A percentile compares a stretch with the other conserved stretches of the same genome.
These are phyloP conservation scores for Metschnikowia peoriensis DNA, from an alignment of 805 yeast species.

Conservation along the genomic window DNA sequence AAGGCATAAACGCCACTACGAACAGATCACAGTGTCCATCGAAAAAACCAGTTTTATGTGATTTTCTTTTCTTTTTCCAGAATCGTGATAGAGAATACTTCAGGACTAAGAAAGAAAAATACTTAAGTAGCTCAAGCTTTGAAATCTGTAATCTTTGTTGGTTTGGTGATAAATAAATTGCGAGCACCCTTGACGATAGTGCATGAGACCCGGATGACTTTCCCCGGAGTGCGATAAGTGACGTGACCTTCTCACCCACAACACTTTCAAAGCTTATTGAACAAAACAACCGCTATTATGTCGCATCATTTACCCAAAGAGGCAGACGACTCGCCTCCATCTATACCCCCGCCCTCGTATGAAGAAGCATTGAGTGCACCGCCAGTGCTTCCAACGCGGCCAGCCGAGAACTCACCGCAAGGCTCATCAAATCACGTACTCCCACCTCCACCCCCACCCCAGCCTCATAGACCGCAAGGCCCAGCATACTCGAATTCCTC, in stretches of 20 bases:
- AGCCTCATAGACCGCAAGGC: conserved; percentile 10
- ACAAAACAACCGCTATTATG: background rate
- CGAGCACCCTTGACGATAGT: too few species aligned
- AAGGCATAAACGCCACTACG: too few species aligned
- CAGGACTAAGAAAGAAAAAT: too few species aligned
- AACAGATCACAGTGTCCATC: background rate
- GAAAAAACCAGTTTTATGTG: background rate
- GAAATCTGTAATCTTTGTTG: too few species aligned
- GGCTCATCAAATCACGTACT: background rate
- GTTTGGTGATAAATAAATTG: too few species aligned
- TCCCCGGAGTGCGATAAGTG: background rate
- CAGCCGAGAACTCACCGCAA: conserved; percentile 2
- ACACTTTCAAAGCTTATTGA: background rate
- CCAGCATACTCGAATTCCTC: conserved; percentile 2
- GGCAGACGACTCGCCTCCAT: conserved; percentile 2
- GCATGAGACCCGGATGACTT: too few species aligned
- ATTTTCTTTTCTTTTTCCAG: too few species aligned
- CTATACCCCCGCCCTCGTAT: conserved; percentile 40
- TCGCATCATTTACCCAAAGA: background rate
- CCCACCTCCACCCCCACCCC: conserved; percentile 3
- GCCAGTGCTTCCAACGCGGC: conserved; percentile 18
- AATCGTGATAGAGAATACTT: too few species aligned
- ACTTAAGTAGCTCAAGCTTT: too few species aligned
- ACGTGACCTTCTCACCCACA: background rate
- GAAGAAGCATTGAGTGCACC: conserved; percentile 40